These are phyloP conservation scores for Metarhizium rileyi DNA, from an alignment of 2,329 filamentous ascomycete genomes.

Conservation along the genomic window DNA sequence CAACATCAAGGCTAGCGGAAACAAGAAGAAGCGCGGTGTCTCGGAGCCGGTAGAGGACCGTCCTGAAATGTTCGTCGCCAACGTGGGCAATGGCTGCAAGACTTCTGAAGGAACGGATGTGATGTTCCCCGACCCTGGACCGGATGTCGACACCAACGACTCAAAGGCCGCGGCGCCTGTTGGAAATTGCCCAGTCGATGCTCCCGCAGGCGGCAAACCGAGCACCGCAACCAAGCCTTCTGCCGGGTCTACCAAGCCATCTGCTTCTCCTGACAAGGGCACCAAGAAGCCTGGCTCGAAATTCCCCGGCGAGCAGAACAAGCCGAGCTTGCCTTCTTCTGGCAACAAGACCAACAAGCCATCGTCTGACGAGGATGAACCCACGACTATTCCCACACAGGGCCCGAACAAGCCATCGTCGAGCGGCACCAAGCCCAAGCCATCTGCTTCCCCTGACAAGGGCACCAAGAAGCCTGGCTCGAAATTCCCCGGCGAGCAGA, in stretches of 20 bases:
- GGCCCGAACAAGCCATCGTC: no score
- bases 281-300: no score
- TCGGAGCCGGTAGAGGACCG: conserved; percentile 35
- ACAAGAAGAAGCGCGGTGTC: conserved; percentile 17
- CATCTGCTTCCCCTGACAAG: no score
- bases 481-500: neutral
- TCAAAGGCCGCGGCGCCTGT: neutral
- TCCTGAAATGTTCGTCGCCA: conserved; percentile 58
- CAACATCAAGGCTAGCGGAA: conserved; percentile 31
- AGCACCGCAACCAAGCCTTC: neutral
- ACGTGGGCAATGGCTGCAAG: conserved; percentile 46
- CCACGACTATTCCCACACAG: no score
- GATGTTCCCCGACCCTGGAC: conserved; percentile 54
- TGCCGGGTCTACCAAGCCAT: neutral
- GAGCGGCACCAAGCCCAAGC: no score
- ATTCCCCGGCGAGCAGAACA: no score
- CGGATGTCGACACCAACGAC: conserved; percentile 24
- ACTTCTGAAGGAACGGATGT: conserved; percentile 47
- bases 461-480: neutral
- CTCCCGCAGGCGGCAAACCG: neutral
- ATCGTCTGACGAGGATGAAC: no score
- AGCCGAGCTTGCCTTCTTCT: no score
- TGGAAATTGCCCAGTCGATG: neutral
- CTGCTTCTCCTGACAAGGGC: no score
- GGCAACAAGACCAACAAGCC: no score